Percentiles rank a stretch among this genome's conserved stretches.
Evolutionary conservation across 1,284 basidiomycete species (phyloP).

Genomic region (Farysia itapuensis): DNA sequence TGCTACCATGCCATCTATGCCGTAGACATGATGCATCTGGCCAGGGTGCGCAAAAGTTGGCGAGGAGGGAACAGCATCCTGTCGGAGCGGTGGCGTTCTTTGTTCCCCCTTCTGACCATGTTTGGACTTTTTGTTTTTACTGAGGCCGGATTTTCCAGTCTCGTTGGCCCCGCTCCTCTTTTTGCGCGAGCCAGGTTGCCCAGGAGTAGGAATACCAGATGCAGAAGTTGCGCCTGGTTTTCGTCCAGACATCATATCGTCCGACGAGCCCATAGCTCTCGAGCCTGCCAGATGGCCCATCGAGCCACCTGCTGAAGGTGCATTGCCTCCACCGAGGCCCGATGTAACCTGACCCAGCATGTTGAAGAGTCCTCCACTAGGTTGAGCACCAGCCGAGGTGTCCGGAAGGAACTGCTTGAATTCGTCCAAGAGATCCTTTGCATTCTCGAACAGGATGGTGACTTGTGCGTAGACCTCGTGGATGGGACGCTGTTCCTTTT

Average conservation of each 20-base stretch:
- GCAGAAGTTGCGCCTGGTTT: slow-evolving; percentile 70
- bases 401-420: slow-evolving; percentile 97
- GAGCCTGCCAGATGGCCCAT: slow-evolving; percentile 17
- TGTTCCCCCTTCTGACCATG: slow-evolving; percentile 46
- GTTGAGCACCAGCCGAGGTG: slow-evolving; percentile 48
- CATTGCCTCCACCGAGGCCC: slow-evolving; percentile 22
- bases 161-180: slow-evolving; percentile 45
- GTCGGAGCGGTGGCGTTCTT: slow-evolving; percentile 33
- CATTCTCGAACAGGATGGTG: slow-evolving; percentile 85
- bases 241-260: slow-evolving; percentile 61
- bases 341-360: slow-evolving; percentile 60
- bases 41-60: slow-evolving; percentile 30
- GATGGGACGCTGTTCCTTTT: slow-evolving; percentile 85
- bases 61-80: slow-evolving; percentile 26
- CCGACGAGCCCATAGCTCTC: slow-evolving; percentile 47
- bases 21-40: slow-evolving; percentile 40
- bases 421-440: slow-evolving; percentile 87
- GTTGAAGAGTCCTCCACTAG: slow-evolving; percentile 60
- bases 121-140: slow-evolving; percentile 54
- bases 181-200: slow-evolving; percentile 31
- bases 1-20: slow-evolving; percentile 48
- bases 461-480: slow-evolving; percentile 93
- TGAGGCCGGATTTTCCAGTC: slow-evolving; percentile 19
- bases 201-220: slow-evolving; percentile 45
- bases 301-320: slow-evolving; percentile 17